phyloP scores from a whole-genome alignment of 495 filamentous ascomycete species.

The Daldinia concentrica region DNA sequence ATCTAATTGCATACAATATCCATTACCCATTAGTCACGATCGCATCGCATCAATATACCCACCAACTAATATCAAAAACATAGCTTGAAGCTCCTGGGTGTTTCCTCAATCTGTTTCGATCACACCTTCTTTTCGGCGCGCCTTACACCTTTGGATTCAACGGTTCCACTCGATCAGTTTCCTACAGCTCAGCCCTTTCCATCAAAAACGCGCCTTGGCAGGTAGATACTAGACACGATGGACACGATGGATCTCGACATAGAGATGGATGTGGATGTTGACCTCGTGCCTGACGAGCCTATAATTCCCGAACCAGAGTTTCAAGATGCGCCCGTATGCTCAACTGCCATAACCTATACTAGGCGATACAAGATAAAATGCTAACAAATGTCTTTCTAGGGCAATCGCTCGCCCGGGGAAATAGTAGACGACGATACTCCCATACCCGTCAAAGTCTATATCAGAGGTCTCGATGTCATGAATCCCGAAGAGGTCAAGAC shows the following conservation, averaged over 20 bases:
- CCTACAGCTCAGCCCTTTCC: neutral
- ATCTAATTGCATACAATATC: neutral
- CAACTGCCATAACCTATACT: conserved; percentile 22
- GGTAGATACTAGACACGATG: conserved; percentile 25
- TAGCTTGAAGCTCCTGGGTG: neutral
- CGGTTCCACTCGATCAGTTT: neutral
- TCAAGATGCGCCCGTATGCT: conserved; percentile 46
- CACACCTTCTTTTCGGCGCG: neutral
- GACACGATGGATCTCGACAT: conserved; percentile 79
- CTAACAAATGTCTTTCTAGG: conserved; percentile 44
- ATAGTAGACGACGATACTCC: conserved; percentile 44
- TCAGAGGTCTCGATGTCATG: conserved; percentile 84
- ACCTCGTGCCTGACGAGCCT: conserved; percentile 55
- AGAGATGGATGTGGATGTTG: conserved; percentile 73
- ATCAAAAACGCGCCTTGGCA: conserved; percentile 4
- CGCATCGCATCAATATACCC: neutral
- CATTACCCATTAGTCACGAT: neutral
- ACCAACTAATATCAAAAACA: neutral
- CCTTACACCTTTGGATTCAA: neutral
- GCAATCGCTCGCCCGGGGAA: conserved; percentile 47
- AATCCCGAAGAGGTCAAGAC: conserved; percentile 77
- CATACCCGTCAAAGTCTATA: conserved; percentile 74
- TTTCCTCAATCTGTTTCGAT: neutral
- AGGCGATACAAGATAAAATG: conserved; percentile 19
- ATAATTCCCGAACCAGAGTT: conserved; percentile 56